These are phyloP conservation scores for Piloderma croceum DNA, from an alignment of 768 basidiomycete genomes.

Conservation along the genomic window DNA sequence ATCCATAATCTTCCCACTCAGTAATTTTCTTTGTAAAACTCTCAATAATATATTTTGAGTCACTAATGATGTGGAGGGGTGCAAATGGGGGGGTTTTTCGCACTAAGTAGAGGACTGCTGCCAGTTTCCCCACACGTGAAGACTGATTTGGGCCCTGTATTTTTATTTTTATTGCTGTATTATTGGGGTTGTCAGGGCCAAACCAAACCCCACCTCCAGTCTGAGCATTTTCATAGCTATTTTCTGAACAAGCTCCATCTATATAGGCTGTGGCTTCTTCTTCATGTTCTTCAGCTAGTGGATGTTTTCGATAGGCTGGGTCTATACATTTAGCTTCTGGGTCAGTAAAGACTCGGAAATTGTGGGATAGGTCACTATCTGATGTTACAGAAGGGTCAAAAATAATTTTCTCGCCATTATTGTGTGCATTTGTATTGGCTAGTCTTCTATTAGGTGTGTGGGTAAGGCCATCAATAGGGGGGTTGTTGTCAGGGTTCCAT, in stretches of 20 bases:
- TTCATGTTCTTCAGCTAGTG: background rate
- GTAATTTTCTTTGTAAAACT: no score
- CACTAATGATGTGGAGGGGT: no score
- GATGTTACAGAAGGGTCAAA: conserved; percentile 1
- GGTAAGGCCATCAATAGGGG: background rate
- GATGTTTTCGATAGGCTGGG: conserved; percentile 1
- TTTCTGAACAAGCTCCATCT: conserved; percentile 14
- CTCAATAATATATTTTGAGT: no score
- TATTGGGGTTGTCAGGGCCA: conserved; percentile 3
- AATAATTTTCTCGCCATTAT: background rate
- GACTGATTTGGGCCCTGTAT: conserved; percentile 8
- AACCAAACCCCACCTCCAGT: conserved; percentile 19
- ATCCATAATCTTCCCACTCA: conserved; percentile 24
- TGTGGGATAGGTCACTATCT: background rate
- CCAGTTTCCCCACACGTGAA: conserved; percentile 15
- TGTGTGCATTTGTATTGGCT: background rate
- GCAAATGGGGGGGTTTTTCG: no score
- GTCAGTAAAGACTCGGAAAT: background rate
- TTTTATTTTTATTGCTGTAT: conserved; percentile 7
- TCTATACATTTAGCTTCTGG: background rate
- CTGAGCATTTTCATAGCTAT: conserved; percentile 9
- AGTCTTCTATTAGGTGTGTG: background rate
- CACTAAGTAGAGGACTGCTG: conserved; percentile 13
- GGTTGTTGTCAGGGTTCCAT: background rate
- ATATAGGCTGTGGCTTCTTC: conserved; percentile 6